Base-by-base conservation (phyloP, 2,329 filamentous ascomycete species). In the Aspergillus clavatus region DNA sequence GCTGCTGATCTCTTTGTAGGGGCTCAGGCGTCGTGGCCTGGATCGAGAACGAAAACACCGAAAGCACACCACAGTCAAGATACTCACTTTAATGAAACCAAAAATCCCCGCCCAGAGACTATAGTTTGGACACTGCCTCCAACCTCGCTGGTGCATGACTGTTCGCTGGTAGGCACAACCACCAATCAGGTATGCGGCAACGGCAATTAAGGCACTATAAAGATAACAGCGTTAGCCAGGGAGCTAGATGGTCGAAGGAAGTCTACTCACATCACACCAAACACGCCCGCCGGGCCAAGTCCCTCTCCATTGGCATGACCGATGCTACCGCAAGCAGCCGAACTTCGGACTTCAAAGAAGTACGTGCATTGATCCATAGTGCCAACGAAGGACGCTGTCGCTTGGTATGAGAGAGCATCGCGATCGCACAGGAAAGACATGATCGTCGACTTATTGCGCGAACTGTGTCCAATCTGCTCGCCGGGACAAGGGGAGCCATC, bases 161-260 rank as follows among this genome's bases (percentile, higher is more conserved):
- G 89, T 94, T 48, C 93, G 82, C 69, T 96, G 91, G 74, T 97
- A 98, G 52, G 95, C 89, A 57, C 95, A 86, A 60, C 93, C 93
- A 56, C 93, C 93, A 28, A 94, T 79, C 44, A 95, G 74, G 69
- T 98, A 98, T 18, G 93, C 93, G 7, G 91, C 72, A 28, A 96
- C 77, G 7, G 90, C 87, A 42, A 85, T 83, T 31, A 80, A 60
- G n/a, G 72, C 72, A 50, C 73, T 75, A 46, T 10, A 49, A 14
- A 8, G 23, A 24, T 16, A 21, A 1, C 7, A 18, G 11, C 12
- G 41, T 65, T 47, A 64, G 52, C 42, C n/a, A n/a, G n/a, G n/a
- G n/a, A n/a, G n/a, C n/a, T n/a, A n/a, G n/a, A n/a, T n/a, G n/a
- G n/a, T n/a, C n/a, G 38, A 36, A 8, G 6, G 11, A n/a, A 10